Evolutionary conservation across 257 asterid species (phyloP).

Genomic region (Sherardia arvensis): DNA sequence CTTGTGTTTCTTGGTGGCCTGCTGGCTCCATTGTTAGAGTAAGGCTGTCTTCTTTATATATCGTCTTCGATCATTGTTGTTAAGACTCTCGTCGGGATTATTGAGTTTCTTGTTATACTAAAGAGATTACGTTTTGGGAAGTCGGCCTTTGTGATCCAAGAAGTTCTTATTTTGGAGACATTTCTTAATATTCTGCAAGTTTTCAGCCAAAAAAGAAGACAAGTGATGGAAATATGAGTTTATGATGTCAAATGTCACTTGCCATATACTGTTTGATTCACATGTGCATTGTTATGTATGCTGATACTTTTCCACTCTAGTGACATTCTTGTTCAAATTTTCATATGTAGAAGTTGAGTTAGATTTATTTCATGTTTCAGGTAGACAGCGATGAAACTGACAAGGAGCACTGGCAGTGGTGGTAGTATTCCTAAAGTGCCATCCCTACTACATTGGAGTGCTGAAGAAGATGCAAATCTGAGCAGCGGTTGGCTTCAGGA

Average conservation of each 20-base stretch:
- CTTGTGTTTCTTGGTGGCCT: background rate
- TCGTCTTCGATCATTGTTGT: no score
- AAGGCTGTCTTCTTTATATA: no score
- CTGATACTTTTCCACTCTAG: constrained; percentile 3
- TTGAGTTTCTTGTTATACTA: no score
- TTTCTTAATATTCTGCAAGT: background rate
- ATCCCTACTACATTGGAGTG: background rate
- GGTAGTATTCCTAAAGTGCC: background rate
- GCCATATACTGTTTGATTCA: background rate
- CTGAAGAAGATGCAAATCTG: background rate
- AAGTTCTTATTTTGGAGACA: no score
- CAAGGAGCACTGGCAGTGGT: constrained; percentile 3
- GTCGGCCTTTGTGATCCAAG: no score
- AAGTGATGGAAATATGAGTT: background rate
- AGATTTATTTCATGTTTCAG: constrained; percentile 27
- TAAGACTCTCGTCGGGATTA: no score
- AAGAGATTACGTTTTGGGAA: no score
- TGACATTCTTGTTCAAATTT: no score
- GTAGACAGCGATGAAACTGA: constrained; percentile 99
- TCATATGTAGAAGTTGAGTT: constrained; percentile 22
- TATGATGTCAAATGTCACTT: background rate
- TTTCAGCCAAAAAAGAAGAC: background rate
- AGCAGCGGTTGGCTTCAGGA: background rate
- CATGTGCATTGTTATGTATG: background rate
- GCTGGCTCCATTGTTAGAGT: background rate